Percentiles rank a stretch among this genome's conserved stretches.
These are phyloP conservation scores for Shiraia sp. DNA, from an alignment of 2,329 filamentous ascomycete species.

Conservation along the genomic window DNA sequence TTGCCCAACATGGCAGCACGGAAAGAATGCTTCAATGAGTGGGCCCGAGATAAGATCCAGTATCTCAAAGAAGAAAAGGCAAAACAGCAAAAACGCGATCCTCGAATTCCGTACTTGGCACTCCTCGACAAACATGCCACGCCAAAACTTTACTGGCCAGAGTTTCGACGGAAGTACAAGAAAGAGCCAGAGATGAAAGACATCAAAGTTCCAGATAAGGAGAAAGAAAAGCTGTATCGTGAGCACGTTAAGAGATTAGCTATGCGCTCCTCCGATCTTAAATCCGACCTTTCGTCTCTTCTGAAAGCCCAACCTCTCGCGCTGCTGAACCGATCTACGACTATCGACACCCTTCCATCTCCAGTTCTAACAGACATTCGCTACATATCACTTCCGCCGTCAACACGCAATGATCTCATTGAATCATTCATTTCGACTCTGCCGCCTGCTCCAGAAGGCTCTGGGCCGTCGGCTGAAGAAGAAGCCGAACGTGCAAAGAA, in stretches of 20 bases:
- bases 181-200: conserved; percentile 82
- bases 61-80: conserved; percentile 72
- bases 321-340: conserved; percentile 63
- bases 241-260: conserved; percentile 71
- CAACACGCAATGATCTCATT: conserved; percentile 66
- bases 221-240: conserved; percentile 78
- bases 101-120: conserved; percentile 77
- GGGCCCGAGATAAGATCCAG: conserved; percentile 78
- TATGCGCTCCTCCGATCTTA: conserved; percentile 66
- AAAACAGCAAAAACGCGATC: conserved; percentile 79
- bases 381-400: conserved; percentile 68
- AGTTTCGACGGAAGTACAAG: conserved; percentile 90
- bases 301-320: conserved; percentile 64
- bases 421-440: conserved; percentile 69
- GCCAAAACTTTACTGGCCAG: conserved; percentile 94
- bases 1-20: conserved; percentile 79
- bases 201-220: conserved; percentile 61
- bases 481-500: conserved; percentile 53
- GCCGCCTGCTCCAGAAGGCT: conserved; percentile 58
- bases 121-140: conserved; percentile 82
- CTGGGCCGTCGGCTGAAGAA: conserved; percentile 51
- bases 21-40: conserved; percentile 81
- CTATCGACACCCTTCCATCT: conserved; percentile 62
- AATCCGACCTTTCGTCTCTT: conserved; percentile 69
- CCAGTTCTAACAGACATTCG: conserved; percentile 68